Evolutionary conservation across 768 basidiomycete genomes (phyloP).

Genomic region (Macrocybe gigantea): DNA sequence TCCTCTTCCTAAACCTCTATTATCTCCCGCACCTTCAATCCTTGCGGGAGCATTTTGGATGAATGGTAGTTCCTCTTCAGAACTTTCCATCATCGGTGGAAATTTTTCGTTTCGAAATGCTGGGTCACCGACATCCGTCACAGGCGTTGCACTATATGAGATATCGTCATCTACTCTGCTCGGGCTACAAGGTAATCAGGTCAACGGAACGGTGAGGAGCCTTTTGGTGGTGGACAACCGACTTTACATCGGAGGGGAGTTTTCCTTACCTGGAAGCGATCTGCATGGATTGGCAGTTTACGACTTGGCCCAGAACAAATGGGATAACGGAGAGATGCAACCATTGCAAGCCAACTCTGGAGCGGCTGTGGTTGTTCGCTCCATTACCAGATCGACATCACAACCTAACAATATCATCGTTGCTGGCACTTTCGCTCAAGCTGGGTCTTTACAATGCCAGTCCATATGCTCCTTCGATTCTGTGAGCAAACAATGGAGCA

Average conservation of each 20-base stretch:
- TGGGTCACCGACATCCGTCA: slow-evolving; percentile 33
- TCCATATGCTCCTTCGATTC: slow-evolving; percentile 77
- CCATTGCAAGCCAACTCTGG: slow-evolving; percentile 53
- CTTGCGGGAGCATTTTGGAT: slow-evolving; percentile 88
- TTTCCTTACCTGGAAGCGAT: slow-evolving; percentile 50
- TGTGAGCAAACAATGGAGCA: slow-evolving; percentile 66
- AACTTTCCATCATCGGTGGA: slow-evolving; percentile 80
- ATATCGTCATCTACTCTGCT: slow-evolving; percentile 38
- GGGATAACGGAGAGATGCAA: slow-evolving; percentile 56
- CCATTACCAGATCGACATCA: slow-evolving; percentile 57
- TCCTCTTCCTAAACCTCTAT: slow-evolving; percentile 48
- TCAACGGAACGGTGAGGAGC: slow-evolving; percentile 74
- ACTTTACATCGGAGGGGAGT: slow-evolving; percentile 84
- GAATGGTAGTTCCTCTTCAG: slow-evolving; percentile 58
- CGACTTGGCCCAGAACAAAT: slow-evolving; percentile 58
- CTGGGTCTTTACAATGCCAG: slow-evolving; percentile 68
- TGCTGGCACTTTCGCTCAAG: slow-evolving; percentile 82
- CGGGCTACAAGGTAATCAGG: slow-evolving; percentile 52
- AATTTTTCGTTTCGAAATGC: slow-evolving; percentile 67
- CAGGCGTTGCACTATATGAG: slow-evolving; percentile 71
- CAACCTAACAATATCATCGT: slow-evolving; percentile 65
- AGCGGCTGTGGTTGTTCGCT: slow-evolving; percentile 58
- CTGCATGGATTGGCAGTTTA: slow-evolving; percentile 76
- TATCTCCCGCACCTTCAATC: slow-evolving; percentile 71
- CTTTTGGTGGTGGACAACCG: slow-evolving; percentile 64